A percentile compares a stretch with the other conserved stretches of the same genome.
These are phyloP conservation scores for Dryas octopetala DNA, from an alignment of 306 rosid species.

Conservation along the genomic window DNA sequence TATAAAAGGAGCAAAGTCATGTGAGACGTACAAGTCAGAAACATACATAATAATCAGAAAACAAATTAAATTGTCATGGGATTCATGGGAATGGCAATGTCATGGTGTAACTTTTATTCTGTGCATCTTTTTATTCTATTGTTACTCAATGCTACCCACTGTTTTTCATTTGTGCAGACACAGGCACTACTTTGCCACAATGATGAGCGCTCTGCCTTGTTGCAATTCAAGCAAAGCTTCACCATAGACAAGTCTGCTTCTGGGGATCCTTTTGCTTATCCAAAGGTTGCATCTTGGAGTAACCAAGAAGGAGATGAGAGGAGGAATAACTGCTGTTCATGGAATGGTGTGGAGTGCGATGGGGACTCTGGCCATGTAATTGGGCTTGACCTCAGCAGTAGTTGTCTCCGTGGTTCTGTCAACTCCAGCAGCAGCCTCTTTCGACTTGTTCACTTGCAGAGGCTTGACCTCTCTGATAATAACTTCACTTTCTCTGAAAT, in stretches of 20 bases:
- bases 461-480: slow-evolving; percentile 27
- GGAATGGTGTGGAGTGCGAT: slow-evolving; percentile 19
- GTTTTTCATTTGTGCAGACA: neutral
- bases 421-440: slow-evolving; percentile 22
- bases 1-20: neutral
- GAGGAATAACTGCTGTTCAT: slow-evolving; percentile 13
- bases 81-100: neutral
- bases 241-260: neutral
- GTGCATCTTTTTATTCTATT: neutral
- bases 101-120: neutral
- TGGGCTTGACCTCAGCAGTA: slow-evolving; percentile 12
- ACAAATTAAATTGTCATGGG: neutral
- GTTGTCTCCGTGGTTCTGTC: slow-evolving; percentile 18
- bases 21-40: neutral
- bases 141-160: too few species aligned
- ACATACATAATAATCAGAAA: neutral
- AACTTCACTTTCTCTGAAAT: slow-evolving; percentile 29
- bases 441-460: slow-evolving; percentile 21
- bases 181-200: neutral
- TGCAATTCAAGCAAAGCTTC: slow-evolving; percentile 21
- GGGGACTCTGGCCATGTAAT: slow-evolving; percentile 10
- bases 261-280: neutral
- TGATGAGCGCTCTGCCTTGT: slow-evolving; percentile 11
- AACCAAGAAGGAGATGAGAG: neutral
- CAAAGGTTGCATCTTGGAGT: slow-evolving; percentile 14